Percentiles rank a stretch among this genome's conserved stretches.
Conservation (phyloP, 164 flowering plant species). For the Sextonia rubra region DNA sequence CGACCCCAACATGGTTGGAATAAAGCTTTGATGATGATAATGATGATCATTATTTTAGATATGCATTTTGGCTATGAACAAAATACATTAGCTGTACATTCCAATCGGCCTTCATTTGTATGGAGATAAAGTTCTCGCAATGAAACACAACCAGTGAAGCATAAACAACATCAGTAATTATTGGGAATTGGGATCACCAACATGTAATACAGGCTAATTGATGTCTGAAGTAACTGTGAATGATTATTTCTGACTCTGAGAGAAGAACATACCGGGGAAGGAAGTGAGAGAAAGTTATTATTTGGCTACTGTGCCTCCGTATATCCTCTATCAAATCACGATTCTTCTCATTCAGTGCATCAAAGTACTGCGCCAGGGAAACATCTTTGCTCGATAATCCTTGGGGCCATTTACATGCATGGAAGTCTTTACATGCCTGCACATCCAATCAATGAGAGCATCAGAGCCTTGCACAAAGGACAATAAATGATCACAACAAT, state of each 20-base stretch:
- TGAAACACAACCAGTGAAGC: too few species aligned
- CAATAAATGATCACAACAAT: neutral
- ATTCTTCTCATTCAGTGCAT: slow-evolving; percentile 56
- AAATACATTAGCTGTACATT: too few species aligned
- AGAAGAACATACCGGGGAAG: slow-evolving; percentile 54
- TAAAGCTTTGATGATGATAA: too few species aligned
- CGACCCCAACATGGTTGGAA: too few species aligned
- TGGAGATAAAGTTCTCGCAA: too few species aligned
- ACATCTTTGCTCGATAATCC: slow-evolving; percentile 46
- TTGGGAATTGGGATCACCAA: neutral
- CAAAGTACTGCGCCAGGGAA: slow-evolving; percentile 67
- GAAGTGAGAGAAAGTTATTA: slow-evolving; percentile 79
- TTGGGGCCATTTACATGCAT: slow-evolving; percentile 77
- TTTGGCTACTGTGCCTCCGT: slow-evolving; percentile 42
- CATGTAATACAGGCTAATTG: neutral
- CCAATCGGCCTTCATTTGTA: too few species aligned
- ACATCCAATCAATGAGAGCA: slow-evolving; percentile 3
- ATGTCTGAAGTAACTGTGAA: neutral
- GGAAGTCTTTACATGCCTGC: slow-evolving; percentile 82
- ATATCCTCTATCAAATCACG: slow-evolving; percentile 36
- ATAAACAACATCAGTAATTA: too few species aligned
- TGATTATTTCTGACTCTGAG: neutral
- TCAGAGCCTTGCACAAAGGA: neutral
- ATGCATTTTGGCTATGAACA: too few species aligned
- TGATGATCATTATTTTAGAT: too few species aligned